Percentiles rank a stretch among this genome's conserved stretches.
Evolutionary conservation across 83 land plant species (phyloP).

Genomic region (Picea engelmannii): DNA sequence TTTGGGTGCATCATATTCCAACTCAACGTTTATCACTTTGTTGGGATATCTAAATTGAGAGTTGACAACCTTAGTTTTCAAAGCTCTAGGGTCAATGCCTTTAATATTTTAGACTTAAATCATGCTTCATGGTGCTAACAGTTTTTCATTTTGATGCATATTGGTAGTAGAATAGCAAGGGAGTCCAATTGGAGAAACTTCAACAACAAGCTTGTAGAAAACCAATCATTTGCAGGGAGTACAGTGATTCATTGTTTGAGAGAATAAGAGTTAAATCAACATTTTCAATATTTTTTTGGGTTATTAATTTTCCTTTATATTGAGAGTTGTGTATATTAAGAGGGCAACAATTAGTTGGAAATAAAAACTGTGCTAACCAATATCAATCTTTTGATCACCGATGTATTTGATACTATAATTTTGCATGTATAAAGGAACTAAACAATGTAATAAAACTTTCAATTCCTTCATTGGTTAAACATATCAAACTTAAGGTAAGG

Average conservation of each 20-base stretch:
- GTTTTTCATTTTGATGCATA: conserved; percentile 36
- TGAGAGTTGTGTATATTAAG: not conserved
- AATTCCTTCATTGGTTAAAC: not conserved
- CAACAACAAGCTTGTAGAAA: too few species aligned
- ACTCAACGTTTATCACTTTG: not conserved
- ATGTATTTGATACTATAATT: not conserved
- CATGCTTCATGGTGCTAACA: not conserved
- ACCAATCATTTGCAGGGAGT: conserved; percentile 90
- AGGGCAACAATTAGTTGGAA: not conserved
- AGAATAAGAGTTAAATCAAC: not conserved
- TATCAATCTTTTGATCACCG: not conserved
- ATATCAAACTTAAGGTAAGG: not conserved
- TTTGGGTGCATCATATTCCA: not conserved
- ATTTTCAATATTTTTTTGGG: not conserved
- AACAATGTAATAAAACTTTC: not conserved
- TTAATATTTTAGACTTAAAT: not conserved
- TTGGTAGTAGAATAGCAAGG: conserved; percentile 93
- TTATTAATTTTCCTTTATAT: not conserved
- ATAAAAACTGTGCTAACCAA: not conserved
- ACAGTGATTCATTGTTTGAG: conserved; percentile 24
- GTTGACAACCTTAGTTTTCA: not conserved
- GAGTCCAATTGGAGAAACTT: conserved; percentile 88
- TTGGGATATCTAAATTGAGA: not conserved
- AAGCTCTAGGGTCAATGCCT: too few species aligned
- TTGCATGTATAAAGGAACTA: not conserved